Base-by-base conservation (phyloP, 345 rosid genomes). In the Conringia planisiliqua region DNA sequence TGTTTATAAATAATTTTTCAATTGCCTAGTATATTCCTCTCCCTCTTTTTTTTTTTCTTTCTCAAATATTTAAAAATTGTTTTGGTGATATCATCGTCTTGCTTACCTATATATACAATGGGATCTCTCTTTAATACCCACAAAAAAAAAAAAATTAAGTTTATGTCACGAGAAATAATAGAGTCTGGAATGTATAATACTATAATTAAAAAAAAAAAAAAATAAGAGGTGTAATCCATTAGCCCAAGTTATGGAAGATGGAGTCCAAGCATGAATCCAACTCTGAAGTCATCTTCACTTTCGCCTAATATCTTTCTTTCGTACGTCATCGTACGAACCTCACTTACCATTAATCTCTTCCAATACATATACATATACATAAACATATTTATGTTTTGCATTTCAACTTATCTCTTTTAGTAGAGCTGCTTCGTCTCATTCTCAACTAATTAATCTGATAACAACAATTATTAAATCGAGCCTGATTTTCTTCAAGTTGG, bases 221-320 rank as follows among this genome's bases (percentile, higher is more conserved):
- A 69, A 32, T 4, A 61, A 66, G 58, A 78, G 73, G 81, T 78
- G 77, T 78, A 72, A 72, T 66, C 73, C 81, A 78, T 72, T 78
- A 66, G 68, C 81, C 81, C 9, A 61, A 72, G 81, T 33, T 72
- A 35, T 71, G 77, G 81, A 78, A 76, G 80, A 78, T 78, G 81
- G 81, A 72, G 68, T 78, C 81, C 73, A 42, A 72, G 81, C 73
- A 78, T 78, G 77, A 78, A 78, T 70, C 81, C 81, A 72, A 50
- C 73, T 77, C 61, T 8, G 22, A 56, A 20, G 20, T 46, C 14
- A 1, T 70, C 64, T 64, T 77, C 61, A 70, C 62, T 63, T 50
- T 66, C 10, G 55, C 62, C 62, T 71, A 76, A 63, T 64, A 44
- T 44, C 63, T 40, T 44, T 27, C 35, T 64, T 50, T 71, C 68